Base-by-base conservation (phyloP, 768 basidiomycete genomes). In the Mycena vitilis region DNA sequence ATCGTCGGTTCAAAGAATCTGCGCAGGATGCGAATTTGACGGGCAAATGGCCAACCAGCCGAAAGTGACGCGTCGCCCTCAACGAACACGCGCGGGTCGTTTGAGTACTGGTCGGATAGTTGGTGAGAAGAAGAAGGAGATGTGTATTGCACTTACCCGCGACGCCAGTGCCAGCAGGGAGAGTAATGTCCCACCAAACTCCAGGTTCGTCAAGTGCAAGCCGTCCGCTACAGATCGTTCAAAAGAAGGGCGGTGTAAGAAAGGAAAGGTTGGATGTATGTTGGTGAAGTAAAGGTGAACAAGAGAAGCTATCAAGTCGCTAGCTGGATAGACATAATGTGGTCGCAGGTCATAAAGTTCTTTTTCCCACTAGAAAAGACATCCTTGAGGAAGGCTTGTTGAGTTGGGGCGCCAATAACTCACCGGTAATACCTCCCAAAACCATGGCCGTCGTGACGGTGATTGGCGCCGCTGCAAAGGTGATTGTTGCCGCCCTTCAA, bases 141-240 rank as follows among this genome's bases (percentile, higher is more conserved):
- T 23, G 11, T 2, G 30, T 30, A 16, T 16, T 34, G 22, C 20
- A 48, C 82, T 77, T 66, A 79, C 87, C 42, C 88, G 80, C 6
- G 85, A 75, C 15, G 83, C 89, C 65, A 85, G 77, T 1, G 88
- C 89, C 73, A 86, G 85, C 0, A 87, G 78, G 62, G 86, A 77
- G 23, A 89, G 74, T n/a, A 89, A 79, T 3, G 56, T 37, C 8
- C 75, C 75, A 2, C 78, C 80, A 69, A 90, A 90, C 11, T 79
- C 78, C 20, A 75, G 67, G 66, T 87, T 81, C 20, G 69, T 76
- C 5, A 79, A 75, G 70, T 87, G 82, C 53, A 84, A 38, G 12
- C 65, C 65, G 6, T 70, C 69, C 18, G 57, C 56, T 22, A 73
- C 66, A 15, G 53, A 42, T 40, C 63, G 68, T 44, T 67, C 69